Evolutionary conservation across 495 filamentous ascomycete genomes (phyloP), one percentile per base, ranked within the genome.

Genomic region (Xylaria longipes): DNA sequence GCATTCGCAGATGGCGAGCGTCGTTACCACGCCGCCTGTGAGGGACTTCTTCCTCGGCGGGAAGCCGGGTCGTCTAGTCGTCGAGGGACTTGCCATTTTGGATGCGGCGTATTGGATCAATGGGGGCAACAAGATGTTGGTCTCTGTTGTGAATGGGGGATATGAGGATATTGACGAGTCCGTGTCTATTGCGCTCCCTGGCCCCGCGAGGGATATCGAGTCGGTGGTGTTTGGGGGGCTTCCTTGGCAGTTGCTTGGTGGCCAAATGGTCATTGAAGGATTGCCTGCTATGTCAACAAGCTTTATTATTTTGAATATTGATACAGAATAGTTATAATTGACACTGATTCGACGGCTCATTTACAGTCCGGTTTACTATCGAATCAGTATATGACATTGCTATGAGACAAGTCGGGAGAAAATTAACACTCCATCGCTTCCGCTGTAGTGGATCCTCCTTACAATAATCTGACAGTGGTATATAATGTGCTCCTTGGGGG

Each of bases 41-140:
- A 74, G 77, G 15, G 81, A 79, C 46, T 83, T 88, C 50, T 67
- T 87, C 66, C 79, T 88, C 1, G 65, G 83, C 39, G 69, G 82
- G 71, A 69, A 79, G 71, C 74, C 78, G 65, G 65, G 57, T 5
- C 70, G 22, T 14, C 56, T 81, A 14, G 29, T 5, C 0, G 65
- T 76, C 29, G 72, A 70, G 25, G 73, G 48, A 70, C 29, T 58
- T 48, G 77, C 74, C 35, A 62, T 80, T 1, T 71, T 87, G 20
- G 86, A 87, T 72, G 82, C 76, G 63, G 80, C 83, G 72, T 81
- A 78, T 15, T 87, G 85, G 84, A 67, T 84, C 35, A 48, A 45
- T 25, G 83, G 65, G 35, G 22, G 50, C 25, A 75, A 76, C 25
- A 75, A 76, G 77, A 74, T 83, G 77, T 73, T 87, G 79, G 77